Base-by-base conservation (phyloP, 306 rosid species). In the Vicia faba region DNA sequence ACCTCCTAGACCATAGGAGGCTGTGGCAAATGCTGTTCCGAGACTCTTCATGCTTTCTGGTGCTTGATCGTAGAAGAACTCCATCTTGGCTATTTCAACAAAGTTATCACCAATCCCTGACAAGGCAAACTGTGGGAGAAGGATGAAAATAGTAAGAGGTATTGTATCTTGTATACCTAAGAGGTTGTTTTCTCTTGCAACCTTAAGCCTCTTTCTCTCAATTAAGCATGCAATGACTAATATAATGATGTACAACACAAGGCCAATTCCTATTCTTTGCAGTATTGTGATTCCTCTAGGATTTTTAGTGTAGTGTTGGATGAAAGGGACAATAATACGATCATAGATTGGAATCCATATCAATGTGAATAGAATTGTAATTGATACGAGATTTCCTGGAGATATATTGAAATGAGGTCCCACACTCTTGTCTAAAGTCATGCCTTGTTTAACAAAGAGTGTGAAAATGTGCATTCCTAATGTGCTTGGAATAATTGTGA, bases 231-330 rank as follows among this genome's bases (percentile, higher is more conserved):
- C 89, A 46, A 39, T 63, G 61, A 81, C 39, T 90, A 81, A 74
- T 75, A 86, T 50, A 7, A 74, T 35, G 60, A 66, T 19, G 23
- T 89, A 84, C 13, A 92, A 4, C 23, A 78, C 81, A 15, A 92
- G 85, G 43, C 98, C 92, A 56, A 75, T 75, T 28, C 92, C 89
- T 23, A 92, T 72, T 78, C 98, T 86, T 50, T 89, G 92, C 8
- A 87, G 85, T 78, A 89, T n/a, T 57, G 98, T 79, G 77, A 92
- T 86, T 35, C 98, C 98, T 70, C 92, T 76, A 2, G 96, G 96
- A 74, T 89, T 92, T 23, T 75, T 83, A 1, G 95, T 89, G 79
- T 81, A 89, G 53, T 8, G 77, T 0, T 80, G 76, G 11, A 79
- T 72, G 0, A 20, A 2, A 0, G 95, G 92, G 63, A 92, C 86